A percentile compares a stretch with the other conserved stretches of the same genome.
phyloP scores from a whole-genome alignment of 2,329 filamentous ascomycete genomes.

The Aspergillus hortae region DNA sequence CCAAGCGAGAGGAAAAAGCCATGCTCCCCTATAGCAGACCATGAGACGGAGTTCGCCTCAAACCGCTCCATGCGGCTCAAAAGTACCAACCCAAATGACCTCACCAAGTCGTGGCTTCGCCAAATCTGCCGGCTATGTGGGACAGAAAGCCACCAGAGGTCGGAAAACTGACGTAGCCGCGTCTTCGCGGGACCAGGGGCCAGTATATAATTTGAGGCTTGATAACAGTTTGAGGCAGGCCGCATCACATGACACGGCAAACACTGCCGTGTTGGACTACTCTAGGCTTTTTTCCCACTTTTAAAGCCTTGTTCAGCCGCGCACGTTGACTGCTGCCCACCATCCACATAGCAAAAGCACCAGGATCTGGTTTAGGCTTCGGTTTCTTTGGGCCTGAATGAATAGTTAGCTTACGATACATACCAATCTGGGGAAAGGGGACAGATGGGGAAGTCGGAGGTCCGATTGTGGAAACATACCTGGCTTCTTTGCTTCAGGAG shows the following conservation, averaged over 20 bases:
- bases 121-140: too few relatives aligned
- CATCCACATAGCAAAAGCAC: conserved; percentile 44
- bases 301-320: conserved; percentile 38
- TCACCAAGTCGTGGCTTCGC: too few relatives aligned
- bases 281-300: conserved; percentile 47
- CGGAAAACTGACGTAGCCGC: too few relatives aligned
- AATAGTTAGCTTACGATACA: conserved; percentile 1
- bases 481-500: conserved; percentile 27
- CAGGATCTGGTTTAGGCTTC: conserved; percentile 25
- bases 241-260: conserved; percentile 30
- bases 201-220: neutral
- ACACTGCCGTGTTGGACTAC: conserved; percentile 18
- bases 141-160: too few relatives aligned
- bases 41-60: conserved; percentile 11
- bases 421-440: neutral
- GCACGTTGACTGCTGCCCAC: conserved; percentile 31
- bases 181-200: too few relatives aligned
- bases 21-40: conserved; percentile 39
- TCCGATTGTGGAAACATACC: conserved; percentile 21
- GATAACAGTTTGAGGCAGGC: conserved; percentile 2
- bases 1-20: conserved; percentile 42
- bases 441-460: too few relatives aligned
- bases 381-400: conserved; percentile 30
- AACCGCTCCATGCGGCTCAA: conserved; percentile 1
- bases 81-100: too few relatives aligned